Evolutionary conservation across 192 early-diverging fungal genomes (phyloP).

Genomic region (Rhizoclosmatium globosum): DNA sequence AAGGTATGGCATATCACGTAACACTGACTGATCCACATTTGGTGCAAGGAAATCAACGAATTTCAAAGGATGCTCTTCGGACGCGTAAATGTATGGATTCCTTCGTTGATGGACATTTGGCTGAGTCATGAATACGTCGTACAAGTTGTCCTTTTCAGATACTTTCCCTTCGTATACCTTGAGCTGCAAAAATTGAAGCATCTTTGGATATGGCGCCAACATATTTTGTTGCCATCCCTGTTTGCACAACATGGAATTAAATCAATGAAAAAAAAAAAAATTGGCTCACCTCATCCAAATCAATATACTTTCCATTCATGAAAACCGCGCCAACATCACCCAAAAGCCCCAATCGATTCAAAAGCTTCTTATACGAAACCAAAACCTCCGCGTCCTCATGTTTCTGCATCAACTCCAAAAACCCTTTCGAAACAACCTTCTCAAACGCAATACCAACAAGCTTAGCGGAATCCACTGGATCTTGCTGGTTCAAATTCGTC

Average conservation of each 20-base stretch:
- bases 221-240: constrained; percentile 63
- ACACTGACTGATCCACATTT: not conserved
- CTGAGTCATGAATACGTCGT: constrained; percentile 74
- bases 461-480: not conserved
- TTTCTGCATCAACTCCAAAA: not conserved
- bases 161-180: constrained; percentile 63
- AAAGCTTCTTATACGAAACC: constrained; percentile 6
- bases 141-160: constrained; percentile 62
- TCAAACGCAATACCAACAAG: constrained; percentile 25
- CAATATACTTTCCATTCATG: constrained; percentile 81
- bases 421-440: not conserved
- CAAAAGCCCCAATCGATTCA: constrained; percentile 36
- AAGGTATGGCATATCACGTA: constrained; percentile 3
- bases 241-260: not conserved
- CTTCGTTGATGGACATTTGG: constrained; percentile 68
- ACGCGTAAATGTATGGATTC: constrained; percentile 70
- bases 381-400: constrained; percentile 5
- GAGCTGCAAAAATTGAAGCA: constrained; percentile 57
- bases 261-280: constrained; percentile 19
- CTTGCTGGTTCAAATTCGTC: not conserved
- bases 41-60: constrained; percentile 21
- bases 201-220: constrained; percentile 58
- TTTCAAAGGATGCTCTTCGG: constrained; percentile 37
- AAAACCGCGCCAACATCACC: constrained; percentile 61
- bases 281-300: constrained; percentile 59